Conservation (phyloP, 2,329 filamentous ascomycete species). For the Ceratocystis variospora region DNA sequence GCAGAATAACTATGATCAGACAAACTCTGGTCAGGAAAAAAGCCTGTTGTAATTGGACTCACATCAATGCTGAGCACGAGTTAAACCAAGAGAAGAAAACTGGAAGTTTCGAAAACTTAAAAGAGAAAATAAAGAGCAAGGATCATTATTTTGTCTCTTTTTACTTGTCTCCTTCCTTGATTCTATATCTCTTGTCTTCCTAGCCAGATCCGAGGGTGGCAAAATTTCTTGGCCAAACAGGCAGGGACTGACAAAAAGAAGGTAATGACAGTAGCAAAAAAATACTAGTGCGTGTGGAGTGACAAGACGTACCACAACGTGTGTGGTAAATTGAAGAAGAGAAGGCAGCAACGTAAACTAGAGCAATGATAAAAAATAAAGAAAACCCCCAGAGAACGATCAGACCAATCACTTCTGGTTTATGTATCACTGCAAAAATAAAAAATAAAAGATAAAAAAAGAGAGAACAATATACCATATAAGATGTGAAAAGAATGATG, state of each 20-base stretch:
- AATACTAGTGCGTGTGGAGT: not conserved
- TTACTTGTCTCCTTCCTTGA: no score
- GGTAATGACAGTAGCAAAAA: not conserved
- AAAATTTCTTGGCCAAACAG: not conserved
- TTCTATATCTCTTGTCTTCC: not conserved
- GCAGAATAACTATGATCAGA: not conserved
- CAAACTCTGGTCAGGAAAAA: not conserved
- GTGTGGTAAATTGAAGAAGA: not conserved
- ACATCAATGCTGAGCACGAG: not conserved
- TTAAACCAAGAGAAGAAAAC: not conserved
- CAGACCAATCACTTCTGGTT: no score
- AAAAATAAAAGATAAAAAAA: no score
- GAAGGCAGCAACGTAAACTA: not conserved
- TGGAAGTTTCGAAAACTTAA: constrained; percentile 5
- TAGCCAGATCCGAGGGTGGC: not conserved
- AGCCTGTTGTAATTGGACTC: not conserved
- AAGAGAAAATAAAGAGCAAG: constrained; percentile 7
- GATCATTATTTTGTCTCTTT: not conserved
- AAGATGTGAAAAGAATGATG: not conserved
- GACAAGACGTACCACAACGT: not conserved
- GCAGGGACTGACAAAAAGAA: not conserved
- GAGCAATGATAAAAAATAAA: not conserved
- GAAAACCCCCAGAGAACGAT: no score
- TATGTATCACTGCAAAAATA: no score
- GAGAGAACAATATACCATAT: not conserved